phyloP scores from a whole-genome alignment of 176 grass and related monocot species.

The Thalia dealbata region DNA sequence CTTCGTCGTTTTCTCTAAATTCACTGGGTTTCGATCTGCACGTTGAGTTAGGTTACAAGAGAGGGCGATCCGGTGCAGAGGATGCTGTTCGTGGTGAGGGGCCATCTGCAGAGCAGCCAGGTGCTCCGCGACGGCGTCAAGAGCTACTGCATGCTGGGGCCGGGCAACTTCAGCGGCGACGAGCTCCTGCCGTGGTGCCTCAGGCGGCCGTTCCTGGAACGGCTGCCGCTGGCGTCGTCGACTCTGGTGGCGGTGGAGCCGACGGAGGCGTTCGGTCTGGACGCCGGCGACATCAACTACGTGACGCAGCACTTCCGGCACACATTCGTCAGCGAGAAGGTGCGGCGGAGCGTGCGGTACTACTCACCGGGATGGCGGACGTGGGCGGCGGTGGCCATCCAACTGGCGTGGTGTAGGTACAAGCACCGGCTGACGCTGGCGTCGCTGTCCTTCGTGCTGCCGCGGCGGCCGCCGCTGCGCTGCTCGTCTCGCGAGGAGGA shows the following conservation, averaged over 20 bases:
- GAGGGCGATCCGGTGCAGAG: constrained; percentile 63
- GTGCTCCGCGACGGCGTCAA: constrained; percentile 46
- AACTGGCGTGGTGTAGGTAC: constrained; percentile 66
- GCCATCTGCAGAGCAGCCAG: constrained; percentile 75
- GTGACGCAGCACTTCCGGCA: constrained; percentile 89
- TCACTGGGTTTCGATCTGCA: background rate
- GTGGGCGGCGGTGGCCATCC: constrained; percentile 79
- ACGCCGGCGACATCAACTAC: constrained; percentile 71
- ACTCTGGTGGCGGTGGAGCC: constrained; percentile 58
- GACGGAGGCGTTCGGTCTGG: constrained; percentile 78
- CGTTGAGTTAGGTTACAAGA: constrained; percentile 34
- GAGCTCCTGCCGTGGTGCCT: constrained; percentile 96
- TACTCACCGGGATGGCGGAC: constrained; percentile 86
- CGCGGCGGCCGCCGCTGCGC: constrained; percentile 45
- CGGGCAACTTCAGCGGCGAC: constrained; percentile 85
- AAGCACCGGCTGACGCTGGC: constrained; percentile 63
- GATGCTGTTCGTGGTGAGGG: constrained; percentile 86
- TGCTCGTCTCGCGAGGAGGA: constrained; percentile 79
- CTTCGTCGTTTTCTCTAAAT: background rate
- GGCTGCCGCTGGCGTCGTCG: constrained; percentile 59
- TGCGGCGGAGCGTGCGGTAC: constrained; percentile 69
- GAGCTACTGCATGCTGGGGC: constrained; percentile 80
- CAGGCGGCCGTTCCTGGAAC: constrained; percentile 54
- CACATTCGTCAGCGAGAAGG: constrained; percentile 72
- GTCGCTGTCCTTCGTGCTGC: constrained; percentile 62